These are phyloP conservation scores for Vitis vinifera DNA, from an alignment of 164 flowering plant species.

Conservation along the genomic window DNA sequence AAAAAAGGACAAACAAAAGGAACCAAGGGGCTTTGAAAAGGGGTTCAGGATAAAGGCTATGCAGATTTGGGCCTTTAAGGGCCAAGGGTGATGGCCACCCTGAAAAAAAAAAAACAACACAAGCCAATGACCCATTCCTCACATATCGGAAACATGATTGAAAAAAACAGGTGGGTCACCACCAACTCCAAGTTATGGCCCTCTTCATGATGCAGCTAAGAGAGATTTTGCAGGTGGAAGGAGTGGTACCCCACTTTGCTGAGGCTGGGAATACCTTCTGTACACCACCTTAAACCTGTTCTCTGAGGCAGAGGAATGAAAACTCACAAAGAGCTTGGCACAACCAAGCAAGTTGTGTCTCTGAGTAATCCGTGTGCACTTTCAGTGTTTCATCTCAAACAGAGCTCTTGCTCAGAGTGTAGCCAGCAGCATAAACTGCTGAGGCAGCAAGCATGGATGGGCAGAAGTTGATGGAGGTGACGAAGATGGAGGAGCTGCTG, in stretches of 20 bases:
- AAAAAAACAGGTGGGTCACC: too few species aligned
- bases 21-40: too few species aligned
- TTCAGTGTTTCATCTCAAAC: constrained; percentile 72
- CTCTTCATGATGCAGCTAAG: constrained; percentile 4
- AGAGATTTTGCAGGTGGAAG: constrained; percentile 57
- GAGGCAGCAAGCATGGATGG: too few species aligned
- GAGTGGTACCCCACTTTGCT: constrained; percentile 57
- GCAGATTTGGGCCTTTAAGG: too few species aligned
- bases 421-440: constrained; percentile 82
- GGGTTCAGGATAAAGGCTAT: too few species aligned
- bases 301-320: constrained; percentile 49
- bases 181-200: too few species aligned
- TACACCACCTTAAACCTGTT: constrained; percentile 50
- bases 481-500: constrained; percentile 38
- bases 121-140: too few species aligned
- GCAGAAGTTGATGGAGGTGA: constrained; percentile 52
- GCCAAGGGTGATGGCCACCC: too few species aligned
- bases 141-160: too few species aligned
- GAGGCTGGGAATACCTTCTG: constrained; percentile 56
- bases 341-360: constrained; percentile 70
- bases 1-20: too few species aligned
- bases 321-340: constrained; percentile 54
- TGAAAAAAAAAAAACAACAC: too few species aligned
- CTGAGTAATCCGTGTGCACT: constrained; percentile 72
- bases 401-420: constrained; percentile 60